Percentiles rank a stretch among this genome's conserved stretches.
Evolutionary conservation across 371 early-diverging fungal genomes (phyloP).

Genomic region (Dichotomocladium elegans): DNA sequence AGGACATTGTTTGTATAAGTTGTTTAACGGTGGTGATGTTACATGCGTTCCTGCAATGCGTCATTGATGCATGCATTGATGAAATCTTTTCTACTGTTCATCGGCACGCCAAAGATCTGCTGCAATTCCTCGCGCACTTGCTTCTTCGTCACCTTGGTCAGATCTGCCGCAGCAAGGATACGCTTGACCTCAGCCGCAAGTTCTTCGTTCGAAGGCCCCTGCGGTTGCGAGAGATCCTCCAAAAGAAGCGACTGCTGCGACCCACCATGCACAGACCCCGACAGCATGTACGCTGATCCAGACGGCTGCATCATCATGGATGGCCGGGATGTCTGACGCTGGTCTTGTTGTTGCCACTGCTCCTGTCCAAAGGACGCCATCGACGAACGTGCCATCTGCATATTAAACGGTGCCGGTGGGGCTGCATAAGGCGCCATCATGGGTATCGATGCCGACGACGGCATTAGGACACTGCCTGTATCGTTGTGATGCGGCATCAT

Average conservation of each 20-base stretch:
- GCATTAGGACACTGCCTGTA: constrained; percentile 9
- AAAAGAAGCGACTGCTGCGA: constrained; percentile 26
- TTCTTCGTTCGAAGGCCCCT: constrained; percentile 66
- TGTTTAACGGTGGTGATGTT: constrained; percentile 1
- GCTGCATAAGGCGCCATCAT: constrained; percentile 29
- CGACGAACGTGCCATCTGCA: constrained; percentile 7
- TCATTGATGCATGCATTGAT: constrained; percentile 49
- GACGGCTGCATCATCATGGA: constrained; percentile 16
- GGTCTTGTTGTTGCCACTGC: constrained; percentile 17
- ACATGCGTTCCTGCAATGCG: constrained; percentile 34
- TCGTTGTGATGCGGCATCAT: constrained; percentile 11
- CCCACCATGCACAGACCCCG: constrained; percentile 10
- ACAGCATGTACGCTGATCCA: constrained; percentile 5
- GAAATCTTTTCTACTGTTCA: constrained; percentile 52
- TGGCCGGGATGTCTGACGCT: constrained; percentile 6
- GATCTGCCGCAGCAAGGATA: constrained; percentile 72
- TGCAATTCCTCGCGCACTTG: constrained; percentile 54
- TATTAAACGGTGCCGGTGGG: constrained; percentile 1
- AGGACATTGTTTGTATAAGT: too few species aligned
- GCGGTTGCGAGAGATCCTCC: constrained; percentile 21
- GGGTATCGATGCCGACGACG: constrained; percentile 27
- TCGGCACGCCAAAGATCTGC: constrained; percentile 37
- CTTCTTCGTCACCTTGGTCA: constrained; percentile 83
- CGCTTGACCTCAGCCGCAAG: constrained; percentile 71
- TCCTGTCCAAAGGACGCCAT: constrained; percentile 6